A percentile compares a stretch with the other conserved stretches of the same genome.
These are phyloP conservation scores for Fusarium papillatum DNA, from an alignment of 2,329 filamentous ascomycete genomes.

Conservation along the genomic window DNA sequence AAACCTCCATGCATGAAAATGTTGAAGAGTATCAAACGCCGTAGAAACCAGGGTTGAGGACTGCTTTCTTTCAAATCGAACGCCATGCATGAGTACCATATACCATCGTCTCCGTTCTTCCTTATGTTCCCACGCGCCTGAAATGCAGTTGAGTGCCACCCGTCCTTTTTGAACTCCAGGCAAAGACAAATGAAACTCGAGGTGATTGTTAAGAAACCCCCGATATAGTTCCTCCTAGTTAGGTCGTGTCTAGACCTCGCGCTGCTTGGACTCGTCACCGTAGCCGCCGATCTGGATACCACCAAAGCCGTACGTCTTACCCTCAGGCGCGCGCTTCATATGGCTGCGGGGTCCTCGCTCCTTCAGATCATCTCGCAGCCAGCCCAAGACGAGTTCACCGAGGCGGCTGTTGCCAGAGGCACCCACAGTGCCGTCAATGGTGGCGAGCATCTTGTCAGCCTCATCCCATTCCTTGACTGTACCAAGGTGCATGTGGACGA, in stretches of 20 bases:
- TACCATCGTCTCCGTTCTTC: background rate
- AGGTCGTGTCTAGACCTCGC: slow-evolving; percentile 38
- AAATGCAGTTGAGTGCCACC: slow-evolving; percentile 51
- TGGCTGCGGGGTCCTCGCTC: slow-evolving; percentile 83
- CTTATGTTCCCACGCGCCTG: slow-evolving; percentile 22
- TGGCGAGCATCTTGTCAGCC: slow-evolving; percentile 76
- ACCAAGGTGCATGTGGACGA: slow-evolving; percentile 96
- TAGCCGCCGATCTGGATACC: slow-evolving; percentile 69
- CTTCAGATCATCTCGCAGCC: slow-evolving; percentile 85
- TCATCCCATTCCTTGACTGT: slow-evolving; percentile 88
- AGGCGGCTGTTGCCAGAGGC: slow-evolving; percentile 81
- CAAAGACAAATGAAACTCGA: slow-evolving; percentile 18
- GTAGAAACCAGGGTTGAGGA: slow-evolving; percentile 50
- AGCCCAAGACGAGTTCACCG: slow-evolving; percentile 88
- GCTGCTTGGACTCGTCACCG: slow-evolving; percentile 64
- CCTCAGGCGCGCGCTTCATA: slow-evolving; percentile 68
- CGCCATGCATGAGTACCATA: slow-evolving; percentile 31
- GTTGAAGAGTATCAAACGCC: slow-evolving; percentile 46
- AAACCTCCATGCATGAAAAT: slow-evolving; percentile 32
- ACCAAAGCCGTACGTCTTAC: slow-evolving; percentile 71
- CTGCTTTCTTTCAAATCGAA: slow-evolving; percentile 43
- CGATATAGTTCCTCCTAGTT: background rate
- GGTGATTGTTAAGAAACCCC: slow-evolving; percentile 40
- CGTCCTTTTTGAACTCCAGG: slow-evolving; percentile 24
- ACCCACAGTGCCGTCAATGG: slow-evolving; percentile 55